Base-by-base conservation (phyloP, 768 basidiomycete genomes). In the Mycena chlorophos region DNA sequence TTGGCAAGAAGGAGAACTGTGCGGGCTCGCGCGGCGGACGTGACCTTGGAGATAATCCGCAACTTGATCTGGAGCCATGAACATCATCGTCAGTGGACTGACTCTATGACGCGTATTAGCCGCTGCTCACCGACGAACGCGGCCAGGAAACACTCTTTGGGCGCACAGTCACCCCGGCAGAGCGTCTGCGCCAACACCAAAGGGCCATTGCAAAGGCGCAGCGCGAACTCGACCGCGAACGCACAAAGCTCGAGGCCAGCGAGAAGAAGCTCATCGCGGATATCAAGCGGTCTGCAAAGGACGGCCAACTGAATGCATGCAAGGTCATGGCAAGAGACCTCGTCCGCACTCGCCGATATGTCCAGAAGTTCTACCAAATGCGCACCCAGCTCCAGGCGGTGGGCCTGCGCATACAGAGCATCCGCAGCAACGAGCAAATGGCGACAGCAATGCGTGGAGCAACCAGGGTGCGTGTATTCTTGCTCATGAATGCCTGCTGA, bases 261-360 rank as follows among this genome's bases (percentile, higher is more conserved):
- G 97, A 98, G 79, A 98, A 96, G 86, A 98, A 97, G 71, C 86
- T 98, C 51, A 83, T 98, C 55, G 76, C 77, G 66, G 97, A 98
- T 68, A 99, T 98, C 68, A 98, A 92, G 83, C 93, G 90, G 74
- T 93, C 89, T 60, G 97, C 97, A 29, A 95, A 97, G 71, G 81
- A 86, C 48, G 95, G 96, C 29, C 95, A 99, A 75, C 85, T 98
- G 80, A 94, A 93, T 69, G 94, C 96, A 20, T 98, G 95, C 78
- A 98, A 98, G 80, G 90, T 98, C 61, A 97, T 98, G 89, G 97
- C 97, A 23, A 98, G 97, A 72, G 97, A 99, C 69, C 88, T 99
- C 54, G 94, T 98, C 60, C 85, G 97, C 61, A 98, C 96, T 12
- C 82, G 97, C 47, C 84, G 91, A 66, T 98, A 99, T 69, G 80